A percentile compares a stretch with the other conserved stretches of the same genome.
Conservation (phyloP, 805 yeast genomes). For the Cyberlindnera galapagoensis region DNA sequence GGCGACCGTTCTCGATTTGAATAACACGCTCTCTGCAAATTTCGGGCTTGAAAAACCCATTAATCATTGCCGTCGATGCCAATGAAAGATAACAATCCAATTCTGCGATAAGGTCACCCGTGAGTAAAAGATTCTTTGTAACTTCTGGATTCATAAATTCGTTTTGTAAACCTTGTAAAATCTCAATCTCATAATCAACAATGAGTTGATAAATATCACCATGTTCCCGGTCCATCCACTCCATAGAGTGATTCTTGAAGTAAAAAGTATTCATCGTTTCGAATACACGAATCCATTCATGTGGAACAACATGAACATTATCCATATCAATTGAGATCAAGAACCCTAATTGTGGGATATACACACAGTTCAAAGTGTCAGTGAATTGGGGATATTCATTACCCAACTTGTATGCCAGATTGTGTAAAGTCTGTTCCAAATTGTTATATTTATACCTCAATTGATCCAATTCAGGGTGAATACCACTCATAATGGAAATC, state of each 20-base stretch:
- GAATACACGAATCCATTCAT: slow-evolving; percentile 32
- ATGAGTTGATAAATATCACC: slow-evolving; percentile 38
- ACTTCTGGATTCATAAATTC: slow-evolving; percentile 12
- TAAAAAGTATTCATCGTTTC: slow-evolving; percentile 30
- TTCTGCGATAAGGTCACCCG: slow-evolving; percentile 26
- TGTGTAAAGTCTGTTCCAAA: slow-evolving; percentile 26
- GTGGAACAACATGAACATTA: slow-evolving; percentile 1
- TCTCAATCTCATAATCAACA: slow-evolving; percentile 36
- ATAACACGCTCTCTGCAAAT: slow-evolving; percentile 23
- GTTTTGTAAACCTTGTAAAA: slow-evolving; percentile 27
- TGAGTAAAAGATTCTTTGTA: slow-evolving; percentile 8
- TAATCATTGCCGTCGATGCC: slow-evolving; percentile 25
- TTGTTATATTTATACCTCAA: slow-evolving; percentile 15
- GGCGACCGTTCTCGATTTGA: slow-evolving; percentile 36
- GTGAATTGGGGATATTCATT: slow-evolving; percentile 3
- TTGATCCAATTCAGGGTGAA: slow-evolving; percentile 23
- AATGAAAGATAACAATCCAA: slow-evolving; percentile 33
- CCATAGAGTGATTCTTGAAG: slow-evolving; percentile 28
- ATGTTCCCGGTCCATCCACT: slow-evolving; percentile 29
- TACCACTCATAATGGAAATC: slow-evolving; percentile 25
- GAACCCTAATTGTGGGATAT: slow-evolving; percentile 42
- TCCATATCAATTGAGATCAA: slow-evolving; percentile 25
- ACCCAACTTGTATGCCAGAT: slow-evolving; percentile 18
- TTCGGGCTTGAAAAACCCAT: slow-evolving; percentile 29
- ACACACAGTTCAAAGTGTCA: slow-evolving; percentile 29